Evolutionary conservation across 805 yeast genomes (phyloP).

Genomic region (Candida ortonii): DNA sequence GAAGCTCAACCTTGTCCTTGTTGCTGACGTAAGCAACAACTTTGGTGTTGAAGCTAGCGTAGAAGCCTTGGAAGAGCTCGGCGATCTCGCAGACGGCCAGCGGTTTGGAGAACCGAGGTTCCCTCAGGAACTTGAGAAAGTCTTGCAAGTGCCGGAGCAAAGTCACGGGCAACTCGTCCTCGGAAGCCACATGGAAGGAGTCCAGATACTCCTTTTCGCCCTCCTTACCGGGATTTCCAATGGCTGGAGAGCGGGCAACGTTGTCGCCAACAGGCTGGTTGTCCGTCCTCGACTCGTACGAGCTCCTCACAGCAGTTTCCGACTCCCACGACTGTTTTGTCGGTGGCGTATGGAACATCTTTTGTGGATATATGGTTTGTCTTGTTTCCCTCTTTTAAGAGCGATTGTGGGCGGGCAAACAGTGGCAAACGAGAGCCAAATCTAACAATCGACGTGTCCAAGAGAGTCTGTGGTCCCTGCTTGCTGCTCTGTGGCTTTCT

Average conservation of each 20-base stretch:
- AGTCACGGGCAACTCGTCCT: conserved; percentile 28
- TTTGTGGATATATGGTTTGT: too few species aligned
- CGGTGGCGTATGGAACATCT: conserved; percentile 37
- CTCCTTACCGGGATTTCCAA: conserved; percentile 6
- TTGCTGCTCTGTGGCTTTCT: too few species aligned
- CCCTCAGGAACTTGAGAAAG: conserved; percentile 32
- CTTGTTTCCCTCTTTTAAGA: too few species aligned
- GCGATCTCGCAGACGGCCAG: conserved; percentile 35
- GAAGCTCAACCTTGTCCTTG: conserved; percentile 22
- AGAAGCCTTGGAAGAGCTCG: conserved; percentile 34
- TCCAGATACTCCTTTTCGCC: conserved; percentile 13
- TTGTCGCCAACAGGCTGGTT: neutral
- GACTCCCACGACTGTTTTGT: conserved; percentile 31
- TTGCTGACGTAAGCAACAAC: conserved; percentile 19
- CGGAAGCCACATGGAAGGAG: conserved; percentile 14
- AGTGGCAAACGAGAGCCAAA: too few species aligned
- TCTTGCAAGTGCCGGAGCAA: conserved; percentile 25
- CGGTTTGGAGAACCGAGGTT: conserved; percentile 36
- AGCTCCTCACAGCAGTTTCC: conserved; percentile 23
- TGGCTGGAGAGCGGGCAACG: conserved; percentile 7
- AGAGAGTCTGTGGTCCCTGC: too few species aligned
- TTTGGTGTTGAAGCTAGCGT: conserved; percentile 26
- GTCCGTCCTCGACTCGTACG: conserved; percentile 22
- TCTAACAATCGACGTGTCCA: too few species aligned
- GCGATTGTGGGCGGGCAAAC: too few species aligned